These are phyloP conservation scores for Neurospora sp. DNA, from an alignment of 495 filamentous ascomycete species.

Conservation along the genomic window DNA sequence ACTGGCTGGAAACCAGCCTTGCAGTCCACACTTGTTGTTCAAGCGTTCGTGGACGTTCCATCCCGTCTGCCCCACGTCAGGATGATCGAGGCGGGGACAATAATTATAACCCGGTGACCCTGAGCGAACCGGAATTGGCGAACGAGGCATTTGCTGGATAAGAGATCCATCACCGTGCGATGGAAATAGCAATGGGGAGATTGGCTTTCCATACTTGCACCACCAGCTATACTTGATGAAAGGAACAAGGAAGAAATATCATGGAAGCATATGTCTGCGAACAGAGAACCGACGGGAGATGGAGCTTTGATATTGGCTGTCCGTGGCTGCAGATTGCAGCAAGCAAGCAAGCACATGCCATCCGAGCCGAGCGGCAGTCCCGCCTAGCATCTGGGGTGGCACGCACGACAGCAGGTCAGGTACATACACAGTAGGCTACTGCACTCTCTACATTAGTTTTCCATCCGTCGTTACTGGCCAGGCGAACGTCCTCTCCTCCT, in stretches of 20 bases:
- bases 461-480: background rate
- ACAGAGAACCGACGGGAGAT: background rate
- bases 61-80: slow-evolving; percentile 1
- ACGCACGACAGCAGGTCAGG: background rate
- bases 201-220: background rate
- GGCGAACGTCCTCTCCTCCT: background rate
- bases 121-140: background rate
- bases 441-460: background rate
- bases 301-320: background rate
- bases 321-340: background rate
- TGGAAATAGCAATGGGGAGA: background rate
- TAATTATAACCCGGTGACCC: background rate
- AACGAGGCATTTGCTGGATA: background rate
- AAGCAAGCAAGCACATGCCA: background rate
- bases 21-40: background rate
- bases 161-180: background rate
- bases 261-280: background rate
- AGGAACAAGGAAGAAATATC: background rate
- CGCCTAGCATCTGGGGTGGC: background rate
- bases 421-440: background rate
- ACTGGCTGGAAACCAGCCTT: slow-evolving; percentile 5
- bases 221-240: background rate
- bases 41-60: background rate
- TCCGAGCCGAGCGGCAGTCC: background rate
- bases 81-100: background rate